Evolutionary conservation across 2,329 filamentous ascomycete species (phyloP), one percentile per base, ranked within the genome.

Genomic region (Pseudocercospora fijiensis): DNA sequence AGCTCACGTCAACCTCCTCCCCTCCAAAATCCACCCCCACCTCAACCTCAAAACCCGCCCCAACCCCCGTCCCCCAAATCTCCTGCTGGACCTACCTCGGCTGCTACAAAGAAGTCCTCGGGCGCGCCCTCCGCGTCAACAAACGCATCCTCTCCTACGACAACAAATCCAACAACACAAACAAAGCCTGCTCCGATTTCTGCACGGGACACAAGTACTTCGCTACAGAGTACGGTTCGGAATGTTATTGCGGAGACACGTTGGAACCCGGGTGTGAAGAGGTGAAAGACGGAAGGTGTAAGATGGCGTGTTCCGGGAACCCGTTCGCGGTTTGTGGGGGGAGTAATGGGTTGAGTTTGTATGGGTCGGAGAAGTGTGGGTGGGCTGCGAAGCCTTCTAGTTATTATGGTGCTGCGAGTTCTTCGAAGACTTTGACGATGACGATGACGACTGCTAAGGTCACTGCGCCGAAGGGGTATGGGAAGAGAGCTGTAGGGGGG

Each of bases 281-380:
- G 20, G 30, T 57, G 1, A 8, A 0, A 1, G 55, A 57, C 45
- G 55, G 55, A 11, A 41, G 55, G 11, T 57, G 55, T 57, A 41
- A 43, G 20, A 41, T 57, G 30, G 13, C 5, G 33, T 57, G 55
- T 26, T n/a, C 9, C 8, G 37, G 22, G 20, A 24, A 57, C 16
- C 10, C 18, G 3, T 43, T 24, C 18, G 55, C 18, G 33, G 8
- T 57, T 16, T 57, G 55, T 57, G 55, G 55, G 2, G 55, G 55
- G 33, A 57, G 55, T 45, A 26, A 45, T n/a, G 55, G 55, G 55
- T 43, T 57, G 55, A 57, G 55, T 57, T 24, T 57, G 55, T 57
- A 57, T 57, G 18, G 26, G n/a, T 24, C 18, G 11, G n/a, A 26
- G 20, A 7, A 8, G n/a, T 57, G 55, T 57, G 49, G 49, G 26